Percentiles rank a stretch among this genome's conserved stretches.
Evolutionary conservation across 2,329 filamentous ascomycete genomes (phyloP).

Genomic region (Lasiodiplodia theobromae): DNA sequence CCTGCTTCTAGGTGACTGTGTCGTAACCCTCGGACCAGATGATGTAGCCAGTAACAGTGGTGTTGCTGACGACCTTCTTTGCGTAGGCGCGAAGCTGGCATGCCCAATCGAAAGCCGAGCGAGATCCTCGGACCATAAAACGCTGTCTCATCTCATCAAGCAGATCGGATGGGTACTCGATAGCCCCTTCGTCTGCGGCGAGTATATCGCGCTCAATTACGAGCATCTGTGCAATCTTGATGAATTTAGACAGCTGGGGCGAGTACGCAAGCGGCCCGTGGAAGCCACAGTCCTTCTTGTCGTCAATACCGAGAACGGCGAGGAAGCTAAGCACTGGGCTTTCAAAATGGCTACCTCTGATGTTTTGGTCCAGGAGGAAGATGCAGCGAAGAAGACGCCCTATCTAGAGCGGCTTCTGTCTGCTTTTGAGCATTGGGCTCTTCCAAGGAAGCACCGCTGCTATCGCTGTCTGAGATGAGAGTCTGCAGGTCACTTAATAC

Average conservation of each 20-base stretch:
- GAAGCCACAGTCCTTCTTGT: constrained; percentile 19
- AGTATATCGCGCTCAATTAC: constrained; percentile 32
- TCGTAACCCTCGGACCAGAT: too few relatives aligned
- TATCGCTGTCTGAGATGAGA: not conserved
- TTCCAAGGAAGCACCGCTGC: not conserved
- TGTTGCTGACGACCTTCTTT: not conserved
- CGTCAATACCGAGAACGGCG: constrained; percentile 32
- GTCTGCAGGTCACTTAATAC: not conserved
- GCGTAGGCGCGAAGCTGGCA: too few relatives aligned
- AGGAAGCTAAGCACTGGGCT: constrained; percentile 34
- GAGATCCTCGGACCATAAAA: too few relatives aligned
- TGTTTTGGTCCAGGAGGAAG: constrained; percentile 33
- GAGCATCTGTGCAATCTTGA: constrained; percentile 37
- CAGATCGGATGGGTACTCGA: too few relatives aligned
- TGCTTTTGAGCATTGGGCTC: not conserved
- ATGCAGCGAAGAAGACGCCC: constrained; percentile 33
- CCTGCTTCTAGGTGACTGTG: too few relatives aligned
- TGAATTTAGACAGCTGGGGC: constrained; percentile 34
- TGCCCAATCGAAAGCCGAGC: too few relatives aligned
- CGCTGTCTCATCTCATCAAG: too few relatives aligned
- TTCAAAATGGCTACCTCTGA: constrained; percentile 33
- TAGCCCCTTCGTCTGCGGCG: too few relatives aligned
- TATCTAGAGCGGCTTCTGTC: not conserved
- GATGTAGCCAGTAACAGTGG: not conserved
- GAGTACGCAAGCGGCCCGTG: constrained; percentile 30